Evolutionary conservation across 805 yeast species (phyloP), one percentile per base, ranked within the genome.

Genomic region (Sugiyamaella chiloensis): DNA sequence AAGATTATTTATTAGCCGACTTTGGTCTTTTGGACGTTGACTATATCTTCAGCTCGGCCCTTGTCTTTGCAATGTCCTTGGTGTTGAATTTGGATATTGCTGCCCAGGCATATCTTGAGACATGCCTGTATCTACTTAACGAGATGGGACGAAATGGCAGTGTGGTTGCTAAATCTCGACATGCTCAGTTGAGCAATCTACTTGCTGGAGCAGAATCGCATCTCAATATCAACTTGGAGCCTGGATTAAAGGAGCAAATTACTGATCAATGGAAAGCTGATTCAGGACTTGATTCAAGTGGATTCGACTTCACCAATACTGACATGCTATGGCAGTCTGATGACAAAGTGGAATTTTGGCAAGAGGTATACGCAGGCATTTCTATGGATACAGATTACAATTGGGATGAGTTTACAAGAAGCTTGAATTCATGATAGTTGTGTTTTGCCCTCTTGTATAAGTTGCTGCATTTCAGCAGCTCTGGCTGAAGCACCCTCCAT

Each of bases 121-220:
- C 34, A 4, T 29, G 17, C 5, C 16, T 29, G 34, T 17, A 29
- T 6, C 16, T 29, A 29, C 16, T 29, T n/a, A 17, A 14, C 12
- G 34, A 29, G 16, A 29, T 29, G 34, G 34, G 34, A 14, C 34
- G 7, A 14, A 29, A 29, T 14, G 34, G 34, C 34, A 29, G 34
- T 29, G 16, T 29, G 4, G 34, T 29, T 14, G 34, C 34, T 6
- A 29, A 29, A n/a, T 29, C 34, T 4, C 34, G 34, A 5, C 34
- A 29, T 29, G 34, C 34, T 29, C 34, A 29, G 16, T 29, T 29
- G 34, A 29, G 34, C 34, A 29, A 29, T 29, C 34, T 29, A 17
- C 16, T 29, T n/a, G 34, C 34, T 5, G 34, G 34, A 4, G 34
- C 34, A n/a, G 34, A 29, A 17, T n/a, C 16, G 16, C 34, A 29